phyloP scores from a whole-genome alignment of 2,329 filamentous ascomycete genomes.

The Talaromyces amestolkiae region DNA sequence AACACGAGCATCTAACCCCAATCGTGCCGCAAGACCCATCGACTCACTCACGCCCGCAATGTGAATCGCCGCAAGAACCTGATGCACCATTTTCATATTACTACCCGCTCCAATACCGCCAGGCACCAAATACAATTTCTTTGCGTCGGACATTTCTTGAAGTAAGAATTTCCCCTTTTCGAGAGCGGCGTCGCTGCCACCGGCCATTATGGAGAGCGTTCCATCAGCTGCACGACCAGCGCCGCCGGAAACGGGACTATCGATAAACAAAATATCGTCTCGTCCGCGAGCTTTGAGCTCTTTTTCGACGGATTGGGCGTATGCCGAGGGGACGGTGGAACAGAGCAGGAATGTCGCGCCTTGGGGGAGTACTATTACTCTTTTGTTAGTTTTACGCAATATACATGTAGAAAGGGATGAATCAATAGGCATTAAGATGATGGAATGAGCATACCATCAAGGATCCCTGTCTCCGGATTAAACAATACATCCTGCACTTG shows the following conservation, averaged over 20 bases:
- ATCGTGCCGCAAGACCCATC: conserved; percentile 57
- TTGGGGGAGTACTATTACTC: conserved; percentile 48
- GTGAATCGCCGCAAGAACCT: conserved; percentile 63
- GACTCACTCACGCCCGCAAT: conserved; percentile 61
- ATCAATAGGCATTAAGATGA: no score
- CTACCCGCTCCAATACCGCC: conserved; percentile 61
- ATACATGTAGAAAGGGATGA: background rate
- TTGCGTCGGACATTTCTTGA: conserved; percentile 57
- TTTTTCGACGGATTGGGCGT: conserved; percentile 60
- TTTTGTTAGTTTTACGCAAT: conserved; percentile 17
- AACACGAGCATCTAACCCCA: conserved; percentile 52
- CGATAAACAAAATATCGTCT: conserved; percentile 64
- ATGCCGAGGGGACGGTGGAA: conserved; percentile 68
- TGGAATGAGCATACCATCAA: conserved; percentile 23
- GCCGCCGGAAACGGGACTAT: conserved; percentile 71
- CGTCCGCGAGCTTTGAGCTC: conserved; percentile 57
- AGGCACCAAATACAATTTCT: conserved; percentile 62
- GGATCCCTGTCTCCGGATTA: conserved; percentile 54
- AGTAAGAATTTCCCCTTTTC: conserved; percentile 59
- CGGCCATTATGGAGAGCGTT: conserved; percentile 73
- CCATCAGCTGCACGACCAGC: conserved; percentile 66
- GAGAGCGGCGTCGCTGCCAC: conserved; percentile 57
- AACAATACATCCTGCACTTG: conserved; percentile 68
- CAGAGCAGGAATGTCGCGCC: conserved; percentile 64
- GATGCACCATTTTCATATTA: conserved; percentile 64